Percentiles rank a stretch among this genome's conserved stretches.
These are phyloP conservation scores for Talaromyces amestolkiae DNA, from an alignment of 2,329 filamentous ascomycete species.

Conservation along the genomic window DNA sequence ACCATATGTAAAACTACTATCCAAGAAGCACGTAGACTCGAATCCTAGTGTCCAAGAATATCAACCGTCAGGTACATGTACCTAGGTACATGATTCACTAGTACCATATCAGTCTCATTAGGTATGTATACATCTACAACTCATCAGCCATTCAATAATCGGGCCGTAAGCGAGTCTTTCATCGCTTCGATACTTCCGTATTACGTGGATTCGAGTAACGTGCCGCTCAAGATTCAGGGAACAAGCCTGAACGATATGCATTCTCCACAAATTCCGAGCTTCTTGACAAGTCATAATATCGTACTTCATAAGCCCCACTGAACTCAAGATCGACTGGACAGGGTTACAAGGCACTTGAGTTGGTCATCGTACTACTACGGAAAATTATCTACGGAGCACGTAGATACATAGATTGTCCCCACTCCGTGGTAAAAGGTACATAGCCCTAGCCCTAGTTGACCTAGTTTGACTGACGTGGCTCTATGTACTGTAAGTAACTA, in stretches of 20 bases:
- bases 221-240: neutral
- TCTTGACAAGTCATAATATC: neutral
- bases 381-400: neutral
- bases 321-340: neutral
- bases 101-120: neutral
- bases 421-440: neutral
- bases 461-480: conserved; percentile 7
- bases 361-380: neutral
- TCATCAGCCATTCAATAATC: neutral
- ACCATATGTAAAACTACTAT: neutral
- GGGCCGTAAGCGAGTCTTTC: neutral
- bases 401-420: neutral
- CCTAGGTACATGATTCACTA: neutral
- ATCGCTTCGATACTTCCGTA: neutral
- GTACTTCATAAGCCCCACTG: neutral
- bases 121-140: neutral
- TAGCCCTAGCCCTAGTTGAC: conserved; percentile 1
- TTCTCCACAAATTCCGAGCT: neutral
- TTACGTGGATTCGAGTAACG: neutral
- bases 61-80: neutral
- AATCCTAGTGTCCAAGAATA: neutral
- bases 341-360: neutral
- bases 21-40: neutral
- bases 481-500: neutral
- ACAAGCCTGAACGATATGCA: neutral